Evolutionary conservation across 1,284 basidiomycete species (phyloP), one percentile per base, ranked within the genome.

Genomic region (Pisolithus thermaeus): DNA sequence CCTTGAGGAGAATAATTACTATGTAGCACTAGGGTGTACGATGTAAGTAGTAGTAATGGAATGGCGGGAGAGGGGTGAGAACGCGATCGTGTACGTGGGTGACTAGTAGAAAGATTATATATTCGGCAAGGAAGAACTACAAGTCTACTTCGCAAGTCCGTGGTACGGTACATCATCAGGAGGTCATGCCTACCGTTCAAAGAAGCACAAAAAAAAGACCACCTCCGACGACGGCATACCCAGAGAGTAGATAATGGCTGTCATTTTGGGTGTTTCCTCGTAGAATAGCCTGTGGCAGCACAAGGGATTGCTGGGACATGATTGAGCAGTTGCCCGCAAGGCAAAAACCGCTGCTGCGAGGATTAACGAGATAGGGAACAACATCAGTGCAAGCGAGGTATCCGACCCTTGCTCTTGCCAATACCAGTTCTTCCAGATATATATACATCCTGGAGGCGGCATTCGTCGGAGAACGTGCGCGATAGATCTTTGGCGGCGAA

Each of bases 131-230:
- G 37, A 45, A 40, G 25, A 35, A 45, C 22, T 18, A 25, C 18
- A 18, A 14, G 32, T 12, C 41, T 16, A 22, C 47, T 30, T 18
- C 6, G 35, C 35, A 25, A 16, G 30, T 30, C 9, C 47, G 16
- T 18, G 12, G 32, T 20, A 12, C 22, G 4, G 14, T 16, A 38
- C 35, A 35, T 25, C 25, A 36, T 28, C 37, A 18, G 32, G 42
- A 23, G 22, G 39, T 48, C 18, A 69, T 68, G 67, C 55, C 64
- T 18, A 51, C 54, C 9, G 30, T 54, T 35, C 66, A 61, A 49
- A 75, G 70, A 58, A 58, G 56, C 35, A 56, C 58, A 16, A 80
- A 76, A 61, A 86, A 85, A 59, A 72, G 83, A 25, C n/a, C 69
- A 6, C 74, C 78, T 1, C 22, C 70, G 23, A 23, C 27, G 44